phyloP scores from a whole-genome alignment of 2,329 filamentous ascomycete genomes.

The Colletotrichum australisinense region DNA sequence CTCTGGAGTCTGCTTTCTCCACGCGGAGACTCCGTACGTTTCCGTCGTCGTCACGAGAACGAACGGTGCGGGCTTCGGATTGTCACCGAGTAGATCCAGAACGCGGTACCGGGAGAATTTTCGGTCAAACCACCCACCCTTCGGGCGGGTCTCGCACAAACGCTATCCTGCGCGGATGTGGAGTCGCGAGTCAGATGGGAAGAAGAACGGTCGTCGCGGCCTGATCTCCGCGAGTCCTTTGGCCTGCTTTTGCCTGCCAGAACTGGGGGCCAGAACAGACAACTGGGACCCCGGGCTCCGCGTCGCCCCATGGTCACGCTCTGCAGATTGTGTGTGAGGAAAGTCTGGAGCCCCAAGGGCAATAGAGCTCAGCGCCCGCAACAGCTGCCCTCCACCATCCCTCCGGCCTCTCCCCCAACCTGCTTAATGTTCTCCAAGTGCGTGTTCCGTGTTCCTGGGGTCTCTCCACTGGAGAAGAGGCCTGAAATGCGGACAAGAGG shows the following conservation, averaged over 20 bases:
- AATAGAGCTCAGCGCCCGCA: neutral
- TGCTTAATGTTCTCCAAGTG: conserved; percentile 8
- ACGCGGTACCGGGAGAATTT: conserved; percentile 1
- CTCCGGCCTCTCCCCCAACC: conserved; percentile 3
- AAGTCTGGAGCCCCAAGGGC: conserved; percentile 14
- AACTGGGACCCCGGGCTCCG: neutral
- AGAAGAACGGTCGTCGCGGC: neutral
- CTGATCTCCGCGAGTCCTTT: neutral
- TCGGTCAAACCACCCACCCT: conserved; percentile 9
- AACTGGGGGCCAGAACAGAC: neutral
- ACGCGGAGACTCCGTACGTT: conserved; percentile 2
- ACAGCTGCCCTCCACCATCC: neutral
- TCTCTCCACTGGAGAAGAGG: conserved; percentile 29
- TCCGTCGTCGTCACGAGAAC: conserved; percentile 3
- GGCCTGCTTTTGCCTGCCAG: no score
- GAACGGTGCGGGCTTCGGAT: neutral
- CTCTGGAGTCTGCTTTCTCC: neutral
- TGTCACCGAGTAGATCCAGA: conserved; percentile 10
- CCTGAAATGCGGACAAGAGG: conserved; percentile 18
- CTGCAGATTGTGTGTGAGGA: neutral
- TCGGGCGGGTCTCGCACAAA: neutral
- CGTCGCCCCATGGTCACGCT: conserved; percentile 9
- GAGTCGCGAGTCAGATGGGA: conserved; percentile 10
- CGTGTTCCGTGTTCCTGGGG: conserved; percentile 18
- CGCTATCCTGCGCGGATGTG: conserved; percentile 3